A percentile compares a stretch with the other conserved stretches of the same genome.
phyloP scores from a whole-genome alignment of 1,284 basidiomycete genomes.

The Pulchroboletus neoregius region DNA sequence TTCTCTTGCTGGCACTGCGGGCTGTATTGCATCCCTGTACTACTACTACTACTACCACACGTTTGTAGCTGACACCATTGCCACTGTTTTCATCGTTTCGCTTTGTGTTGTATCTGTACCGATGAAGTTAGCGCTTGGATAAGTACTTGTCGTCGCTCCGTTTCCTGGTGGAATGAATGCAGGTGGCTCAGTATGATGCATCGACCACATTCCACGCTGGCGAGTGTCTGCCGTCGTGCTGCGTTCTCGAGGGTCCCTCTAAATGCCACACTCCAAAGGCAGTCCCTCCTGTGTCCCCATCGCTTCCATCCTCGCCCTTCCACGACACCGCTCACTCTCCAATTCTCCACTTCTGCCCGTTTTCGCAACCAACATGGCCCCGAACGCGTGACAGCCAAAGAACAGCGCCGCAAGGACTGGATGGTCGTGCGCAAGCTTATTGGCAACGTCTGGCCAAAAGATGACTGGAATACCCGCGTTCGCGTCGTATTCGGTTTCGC shows the following conservation, averaged over 20 bases:
- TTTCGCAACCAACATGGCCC: conserved; percentile 13
- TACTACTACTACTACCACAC: conserved; percentile 13
- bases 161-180: too few species aligned
- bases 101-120: conserved; percentile 13
- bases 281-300: conserved; percentile 4
- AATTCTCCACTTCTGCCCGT: conserved; percentile 16
- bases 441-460: conserved; percentile 70
- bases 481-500: conserved; percentile 84
- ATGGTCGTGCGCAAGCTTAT: conserved; percentile 59
- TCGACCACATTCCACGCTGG: conserved; percentile 25
- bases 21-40: conserved; percentile 25
- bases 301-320: conserved; percentile 1
- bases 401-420: conserved; percentile 70
- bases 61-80: conserved; percentile 18
- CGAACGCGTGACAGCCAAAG: conserved; percentile 24
- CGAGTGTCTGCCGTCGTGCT: conserved; percentile 15
- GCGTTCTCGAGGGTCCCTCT: conserved; percentile 6
- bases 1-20: conserved; percentile 3
- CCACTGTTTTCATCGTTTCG: neutral
- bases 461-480: conserved; percentile 70
- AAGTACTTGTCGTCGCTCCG: too few species aligned
- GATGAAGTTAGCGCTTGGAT: too few species aligned
- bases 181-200: too few species aligned
- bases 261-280: conserved; percentile 5
- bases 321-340: neutral